Evolutionary conservation across 148 eudicot genomes (phyloP), one percentile per base, ranked within the genome.

Genomic region (Hydrangea macrophylla): DNA sequence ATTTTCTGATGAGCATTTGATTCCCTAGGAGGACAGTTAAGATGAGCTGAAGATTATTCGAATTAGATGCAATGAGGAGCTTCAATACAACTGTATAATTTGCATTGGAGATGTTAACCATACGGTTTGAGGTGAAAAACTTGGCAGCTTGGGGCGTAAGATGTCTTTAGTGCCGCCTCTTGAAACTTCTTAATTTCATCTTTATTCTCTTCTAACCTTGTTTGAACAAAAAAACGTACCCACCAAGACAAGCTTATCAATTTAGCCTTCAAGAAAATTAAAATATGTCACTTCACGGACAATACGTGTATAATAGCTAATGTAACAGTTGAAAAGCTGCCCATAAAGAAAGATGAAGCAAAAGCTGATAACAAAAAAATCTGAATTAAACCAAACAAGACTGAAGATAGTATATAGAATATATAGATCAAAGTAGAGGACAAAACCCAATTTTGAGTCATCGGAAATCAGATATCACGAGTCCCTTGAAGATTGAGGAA

Each of bases 151-250:
- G 80, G 73, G 8, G 0, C 56, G 73, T 72, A 72, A 0, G 80
- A 77, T 7, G 15, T 45, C 58, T 62, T 44, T 18, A 20, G 17
- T 37, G 80, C 73, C 61, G 76, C 80, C 64, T 72, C 69, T 17
- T 77, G 69, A 24, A 72, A 77, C 60, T 72, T 77, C 65, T 77
- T 77, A 28, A 57, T 32, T 9, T 48, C 70, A 45, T 9, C 69
- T 77, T 77, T 73, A 56, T 77, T 77, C 65, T 65, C 80, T 44
- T 77, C 73, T 51, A 77, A 72, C 55, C 76, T 67, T 45, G 62
- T 72, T 42, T 67, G 76, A 12, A 67, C 76, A 58, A 77, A 77
- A 42, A 25, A 77, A 33, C 70, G 61, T 8, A 54, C 45, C 80
- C 80, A 77, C 80, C 80, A 77, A 1, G 73, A 39, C 26, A 70